Conservation (phyloP, 352 stramenopile genomes). For the Phytophthora cryptogea region DNA sequence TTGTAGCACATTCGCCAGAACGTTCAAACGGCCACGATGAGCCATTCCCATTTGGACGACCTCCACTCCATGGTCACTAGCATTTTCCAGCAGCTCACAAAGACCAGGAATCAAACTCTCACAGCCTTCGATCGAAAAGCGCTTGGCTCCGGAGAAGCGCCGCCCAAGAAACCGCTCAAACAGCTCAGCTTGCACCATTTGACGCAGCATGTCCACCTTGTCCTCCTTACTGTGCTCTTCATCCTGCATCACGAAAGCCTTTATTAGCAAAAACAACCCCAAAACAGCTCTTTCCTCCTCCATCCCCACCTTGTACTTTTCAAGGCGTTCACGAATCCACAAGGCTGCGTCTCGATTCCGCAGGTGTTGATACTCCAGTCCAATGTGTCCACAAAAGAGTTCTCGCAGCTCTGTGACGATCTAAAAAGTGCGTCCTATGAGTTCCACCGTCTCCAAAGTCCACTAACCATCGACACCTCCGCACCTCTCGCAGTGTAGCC, state of each 20-base stretch:
- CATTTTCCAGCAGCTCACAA: constrained; percentile 95
- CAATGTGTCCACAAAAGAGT: constrained; percentile 97
- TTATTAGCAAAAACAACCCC: background rate
- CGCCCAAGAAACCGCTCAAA: constrained; percentile 98
- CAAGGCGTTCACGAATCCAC: constrained; percentile 77
- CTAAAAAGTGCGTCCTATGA: constrained; percentile 28
- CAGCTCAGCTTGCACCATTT: constrained; percentile 95
- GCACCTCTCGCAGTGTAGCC: constrained; percentile 69
- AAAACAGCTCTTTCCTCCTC: background rate
- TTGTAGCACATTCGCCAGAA: constrained; percentile 98
- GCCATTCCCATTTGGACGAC: constrained; percentile 99
- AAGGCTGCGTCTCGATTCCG: constrained; percentile 89
- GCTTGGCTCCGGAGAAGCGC: constrained; percentile 95
- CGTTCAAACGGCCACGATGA: constrained; percentile 97
- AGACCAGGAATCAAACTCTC: constrained; percentile 96
- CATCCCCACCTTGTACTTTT: constrained; percentile 57
- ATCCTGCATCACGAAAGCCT: constrained; percentile 32
- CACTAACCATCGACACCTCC: background rate
- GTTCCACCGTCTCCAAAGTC: no score
- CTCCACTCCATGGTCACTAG: constrained; percentile 95
- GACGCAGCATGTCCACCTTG: constrained; percentile 94
- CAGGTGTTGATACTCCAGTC: constrained; percentile 99
- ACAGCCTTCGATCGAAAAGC: constrained; percentile 98
- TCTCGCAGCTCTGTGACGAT: constrained; percentile 94
- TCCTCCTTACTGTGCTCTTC: constrained; percentile 76